phyloP scores from a whole-genome alignment of 2,329 filamentous ascomycete species.

The Penicillium sp. region DNA sequence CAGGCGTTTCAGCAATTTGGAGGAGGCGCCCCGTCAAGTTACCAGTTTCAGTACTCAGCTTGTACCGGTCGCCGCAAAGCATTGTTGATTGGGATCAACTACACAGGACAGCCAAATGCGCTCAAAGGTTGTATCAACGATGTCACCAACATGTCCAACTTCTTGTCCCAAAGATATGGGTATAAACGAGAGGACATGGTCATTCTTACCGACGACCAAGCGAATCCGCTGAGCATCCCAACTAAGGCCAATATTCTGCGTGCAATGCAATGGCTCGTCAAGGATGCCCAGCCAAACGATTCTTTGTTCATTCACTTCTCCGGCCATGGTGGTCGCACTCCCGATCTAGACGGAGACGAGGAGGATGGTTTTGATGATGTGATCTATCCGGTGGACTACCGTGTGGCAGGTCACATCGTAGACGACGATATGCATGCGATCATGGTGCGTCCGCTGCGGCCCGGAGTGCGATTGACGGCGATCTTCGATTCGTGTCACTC shows the following conservation, averaged over 20 bases:
- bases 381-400: constrained; percentile 73
- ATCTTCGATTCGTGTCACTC: constrained; percentile 68
- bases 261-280: constrained; percentile 98
- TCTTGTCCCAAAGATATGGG: constrained; percentile 77
- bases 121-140: constrained; percentile 94
- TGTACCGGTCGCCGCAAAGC: constrained; percentile 87
- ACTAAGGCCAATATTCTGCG: constrained; percentile 91
- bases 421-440: constrained; percentile 75
- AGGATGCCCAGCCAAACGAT: constrained; percentile 86
- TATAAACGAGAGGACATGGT: constrained; percentile 98
- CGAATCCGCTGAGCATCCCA: constrained; percentile 94
- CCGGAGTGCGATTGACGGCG: constrained; percentile 75
- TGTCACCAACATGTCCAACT: constrained; percentile 91
- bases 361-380: constrained; percentile 72
- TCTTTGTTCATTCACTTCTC: constrained; percentile 97
- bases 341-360: constrained; percentile 70
- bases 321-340: constrained; percentile 72
- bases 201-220: constrained; percentile 89
- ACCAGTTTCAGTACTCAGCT: constrained; percentile 87
- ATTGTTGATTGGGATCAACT: constrained; percentile 90
- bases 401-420: constrained; percentile 65
- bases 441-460: constrained; percentile 72
- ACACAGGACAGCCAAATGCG: constrained; percentile 86
- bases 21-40: constrained; percentile 71
- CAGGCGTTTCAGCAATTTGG: constrained; percentile 68